These are phyloP conservation scores for Plasmodium knowlesi DNA, from an alignment of 169 alveolate species.

Conservation along the genomic window DNA sequence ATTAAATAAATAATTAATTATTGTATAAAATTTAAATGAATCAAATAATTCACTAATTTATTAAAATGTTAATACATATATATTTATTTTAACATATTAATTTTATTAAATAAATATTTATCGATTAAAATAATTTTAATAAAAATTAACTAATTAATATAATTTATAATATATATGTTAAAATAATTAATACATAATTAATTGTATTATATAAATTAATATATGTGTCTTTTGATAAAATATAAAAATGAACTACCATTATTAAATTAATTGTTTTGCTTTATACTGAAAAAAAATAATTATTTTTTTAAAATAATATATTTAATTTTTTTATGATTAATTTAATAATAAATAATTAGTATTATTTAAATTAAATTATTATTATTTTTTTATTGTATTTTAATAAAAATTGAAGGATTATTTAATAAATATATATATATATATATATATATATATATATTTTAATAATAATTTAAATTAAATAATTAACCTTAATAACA, in stretches of 20 bases:
- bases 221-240: neutral
- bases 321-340: neutral
- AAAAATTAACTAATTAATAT: neutral
- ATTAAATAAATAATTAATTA: neutral
- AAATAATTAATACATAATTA: neutral
- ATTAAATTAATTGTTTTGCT: neutral
- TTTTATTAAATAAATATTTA: neutral
- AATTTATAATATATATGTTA: too few species aligned
- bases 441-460: neutral
- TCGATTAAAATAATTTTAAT: neutral
- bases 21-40: neutral
- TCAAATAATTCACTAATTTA: neutral
- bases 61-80: too few species aligned
- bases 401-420: neutral
- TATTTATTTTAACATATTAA: too few species aligned
- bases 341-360: neutral
- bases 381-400: neutral
- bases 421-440: neutral
- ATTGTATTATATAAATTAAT: neutral
- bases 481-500: neutral
- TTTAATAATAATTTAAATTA: neutral
- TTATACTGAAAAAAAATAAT: neutral
- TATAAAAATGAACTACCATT: neutral
- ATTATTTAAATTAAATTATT: neutral
- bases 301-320: neutral